A percentile compares a stretch with the other conserved stretches of the same genome.
phyloP scores from a whole-genome alignment of 1,139 yeast genomes.

The Groenewaldozyma auringiensis region DNA sequence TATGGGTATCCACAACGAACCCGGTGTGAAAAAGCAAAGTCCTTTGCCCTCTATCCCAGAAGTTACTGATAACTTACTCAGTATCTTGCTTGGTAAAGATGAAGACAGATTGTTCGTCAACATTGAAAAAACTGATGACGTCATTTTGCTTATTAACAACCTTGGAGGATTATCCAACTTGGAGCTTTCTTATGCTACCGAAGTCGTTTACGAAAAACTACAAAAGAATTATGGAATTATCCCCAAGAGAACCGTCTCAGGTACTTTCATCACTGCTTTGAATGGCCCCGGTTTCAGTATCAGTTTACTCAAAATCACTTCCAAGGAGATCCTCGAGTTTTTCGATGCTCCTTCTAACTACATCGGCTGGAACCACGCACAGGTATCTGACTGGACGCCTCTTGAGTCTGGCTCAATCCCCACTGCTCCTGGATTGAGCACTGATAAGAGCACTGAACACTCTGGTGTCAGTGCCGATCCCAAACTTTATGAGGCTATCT shows the following conservation, averaged over 20 bases:
- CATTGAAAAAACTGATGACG: conserved; percentile 54
- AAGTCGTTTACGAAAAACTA: conserved; percentile 40
- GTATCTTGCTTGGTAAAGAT: conserved; percentile 23
- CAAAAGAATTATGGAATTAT: conserved; percentile 42
- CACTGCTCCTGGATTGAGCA: conserved; percentile 24
- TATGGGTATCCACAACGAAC: conserved; percentile 94
- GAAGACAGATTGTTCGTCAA: conserved; percentile 42
- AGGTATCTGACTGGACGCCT: conserved; percentile 29
- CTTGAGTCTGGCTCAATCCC: conserved; percentile 36
- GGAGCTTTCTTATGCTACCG: conserved; percentile 61
- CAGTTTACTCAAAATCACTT: conserved; percentile 42
- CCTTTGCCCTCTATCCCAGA: conserved; percentile 52
- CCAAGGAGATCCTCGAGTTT: conserved; percentile 34
- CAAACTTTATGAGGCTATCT: conserved; percentile 32
- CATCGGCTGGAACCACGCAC: conserved; percentile 63
- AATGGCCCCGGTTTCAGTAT: conserved; percentile 89
- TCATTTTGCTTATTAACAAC: conserved; percentile 64
- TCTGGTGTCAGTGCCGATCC: conserved; percentile 41
- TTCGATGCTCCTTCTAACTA: conserved; percentile 69
- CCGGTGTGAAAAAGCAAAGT: conserved; percentile 63
- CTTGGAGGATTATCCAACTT: conserved; percentile 79
- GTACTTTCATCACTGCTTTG: conserved; percentile 76
- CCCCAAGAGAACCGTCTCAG: conserved; percentile 61
- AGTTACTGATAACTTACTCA: conserved; percentile 32
- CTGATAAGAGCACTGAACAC: conserved; percentile 13